Evolutionary conservation across 2,329 filamentous ascomycete genomes (phyloP).

Genomic region (Aspergillus awamori): DNA sequence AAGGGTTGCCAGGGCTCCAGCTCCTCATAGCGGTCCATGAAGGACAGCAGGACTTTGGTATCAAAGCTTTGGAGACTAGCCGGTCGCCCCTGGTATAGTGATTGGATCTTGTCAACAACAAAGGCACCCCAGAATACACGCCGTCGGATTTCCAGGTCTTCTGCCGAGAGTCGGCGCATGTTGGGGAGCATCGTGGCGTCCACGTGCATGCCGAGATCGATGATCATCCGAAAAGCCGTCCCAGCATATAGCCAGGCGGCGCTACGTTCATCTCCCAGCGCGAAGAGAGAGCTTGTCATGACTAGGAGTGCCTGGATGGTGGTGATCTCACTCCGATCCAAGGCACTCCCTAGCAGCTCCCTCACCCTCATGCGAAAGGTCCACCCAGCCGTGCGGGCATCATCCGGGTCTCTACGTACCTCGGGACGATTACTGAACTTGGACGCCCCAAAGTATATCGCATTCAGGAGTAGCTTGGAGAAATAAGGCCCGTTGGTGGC

Average conservation of each 20-base stretch:
- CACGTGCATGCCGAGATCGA: conserved; percentile 56
- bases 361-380: conserved; percentile 51
- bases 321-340: conserved; percentile 56
- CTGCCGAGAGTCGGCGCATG: conserved; percentile 25
- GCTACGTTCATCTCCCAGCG: conserved; percentile 54
- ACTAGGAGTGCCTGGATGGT: conserved; percentile 59
- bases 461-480: conserved; percentile 56
- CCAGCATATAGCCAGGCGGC: conserved; percentile 58
- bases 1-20: conserved; percentile 45
- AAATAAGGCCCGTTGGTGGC: conserved; percentile 50
- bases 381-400: conserved; percentile 55
- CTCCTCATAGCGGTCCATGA: conserved; percentile 51
- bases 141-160: conserved; percentile 33
- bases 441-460: conserved; percentile 51
- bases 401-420: conserved; percentile 49
- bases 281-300: conserved; percentile 56
- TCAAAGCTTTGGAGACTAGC: conserved; percentile 50
- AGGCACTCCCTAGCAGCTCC: conserved; percentile 50
- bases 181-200: conserved; percentile 5
- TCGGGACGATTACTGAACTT: conserved; percentile 53
- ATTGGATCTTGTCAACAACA: conserved; percentile 56
- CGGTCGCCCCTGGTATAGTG: conserved; percentile 58
- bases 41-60: conserved; percentile 49
- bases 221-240: conserved; percentile 55
- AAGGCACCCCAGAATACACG: conserved; percentile 41